Percentiles rank a stretch among this genome's conserved stretches.
These are phyloP conservation scores for Omphalotus guepiniiformis DNA, from an alignment of 768 basidiomycete genomes.

Conservation along the genomic window DNA sequence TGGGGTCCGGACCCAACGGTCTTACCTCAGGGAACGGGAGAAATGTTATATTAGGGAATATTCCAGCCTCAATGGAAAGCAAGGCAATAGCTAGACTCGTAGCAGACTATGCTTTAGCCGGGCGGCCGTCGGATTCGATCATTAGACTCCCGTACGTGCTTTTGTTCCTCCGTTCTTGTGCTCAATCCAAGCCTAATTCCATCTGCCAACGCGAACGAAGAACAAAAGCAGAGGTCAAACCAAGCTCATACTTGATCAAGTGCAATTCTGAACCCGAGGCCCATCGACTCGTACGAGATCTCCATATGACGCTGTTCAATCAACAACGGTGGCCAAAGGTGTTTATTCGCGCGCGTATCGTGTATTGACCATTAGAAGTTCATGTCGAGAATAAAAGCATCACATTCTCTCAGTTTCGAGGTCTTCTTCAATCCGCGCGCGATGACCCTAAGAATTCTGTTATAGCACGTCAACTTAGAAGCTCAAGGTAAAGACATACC, in stretches of 20 bases:
- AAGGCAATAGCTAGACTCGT: not conserved
- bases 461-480: too few relatives aligned
- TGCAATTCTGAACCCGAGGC: slow-evolving; percentile 69
- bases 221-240: too few relatives aligned
- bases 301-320: slow-evolving; percentile 55
- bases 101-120: slow-evolving; percentile 2
- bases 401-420: slow-evolving; percentile 70
- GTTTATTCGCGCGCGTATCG: slow-evolving; percentile 44
- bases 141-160: too few relatives aligned
- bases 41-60: slow-evolving; percentile 56
- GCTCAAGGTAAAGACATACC: slow-evolving; percentile 36
- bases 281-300: slow-evolving; percentile 55
- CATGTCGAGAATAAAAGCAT: too few relatives aligned
- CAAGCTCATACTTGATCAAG: too few relatives aligned
- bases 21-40: slow-evolving; percentile 43
- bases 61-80: slow-evolving; percentile 41
- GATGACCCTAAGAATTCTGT: slow-evolving; percentile 49
- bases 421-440: slow-evolving; percentile 62
- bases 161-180: too few relatives aligned
- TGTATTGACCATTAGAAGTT: slow-evolving; percentile 39
- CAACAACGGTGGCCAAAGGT: slow-evolving; percentile 33
- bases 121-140: too few relatives aligned
- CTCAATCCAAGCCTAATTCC: too few relatives aligned
- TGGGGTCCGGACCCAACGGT: slow-evolving; percentile 41
- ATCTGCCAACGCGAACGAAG: too few relatives aligned